These are phyloP conservation scores for Ganoderma sp. DNA, from an alignment of 1,284 basidiomycete genomes.

Conservation along the genomic window DNA sequence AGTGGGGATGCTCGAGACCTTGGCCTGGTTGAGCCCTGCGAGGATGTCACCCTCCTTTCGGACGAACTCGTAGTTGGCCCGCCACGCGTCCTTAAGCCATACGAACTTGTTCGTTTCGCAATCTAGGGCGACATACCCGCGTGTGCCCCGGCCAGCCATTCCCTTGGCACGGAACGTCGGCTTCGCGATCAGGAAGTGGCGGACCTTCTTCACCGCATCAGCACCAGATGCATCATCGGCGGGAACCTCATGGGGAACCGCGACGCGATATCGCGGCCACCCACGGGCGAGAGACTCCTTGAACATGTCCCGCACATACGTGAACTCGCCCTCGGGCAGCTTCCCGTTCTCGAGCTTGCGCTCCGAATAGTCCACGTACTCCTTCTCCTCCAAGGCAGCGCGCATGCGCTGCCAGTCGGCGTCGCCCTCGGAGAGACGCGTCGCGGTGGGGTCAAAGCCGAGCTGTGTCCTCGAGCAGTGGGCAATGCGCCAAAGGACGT, in stretches of 20 bases:
- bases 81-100: constrained; percentile 19
- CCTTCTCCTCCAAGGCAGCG: background rate
- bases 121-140: constrained; percentile 16
- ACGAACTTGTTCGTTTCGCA: constrained; percentile 8
- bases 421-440: background rate
- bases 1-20: background rate
- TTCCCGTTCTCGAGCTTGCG: background rate
- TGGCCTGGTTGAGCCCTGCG: background rate
- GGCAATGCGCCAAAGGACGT: constrained; percentile 31
- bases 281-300: background rate
- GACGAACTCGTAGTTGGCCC: constrained; percentile 1
- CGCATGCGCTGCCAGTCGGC: background rate
- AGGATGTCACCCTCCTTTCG: constrained; percentile 5
- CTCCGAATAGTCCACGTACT: background rate
- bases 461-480: constrained; percentile 39
- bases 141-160: constrained; percentile 13
- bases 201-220: background rate
- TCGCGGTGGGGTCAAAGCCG: constrained; percentile 24
- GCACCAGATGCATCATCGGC: background rate
- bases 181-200: constrained; percentile 15
- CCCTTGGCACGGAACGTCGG: constrained; percentile 7
- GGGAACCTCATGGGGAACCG: background rate
- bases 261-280: constrained; percentile 2
- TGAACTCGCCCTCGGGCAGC: constrained; percentile 2
- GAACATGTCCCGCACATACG: constrained; percentile 10